These are phyloP conservation scores for Ceratobasidium sp. DNA, from an alignment of 1,284 basidiomycete species.

Conservation along the genomic window DNA sequence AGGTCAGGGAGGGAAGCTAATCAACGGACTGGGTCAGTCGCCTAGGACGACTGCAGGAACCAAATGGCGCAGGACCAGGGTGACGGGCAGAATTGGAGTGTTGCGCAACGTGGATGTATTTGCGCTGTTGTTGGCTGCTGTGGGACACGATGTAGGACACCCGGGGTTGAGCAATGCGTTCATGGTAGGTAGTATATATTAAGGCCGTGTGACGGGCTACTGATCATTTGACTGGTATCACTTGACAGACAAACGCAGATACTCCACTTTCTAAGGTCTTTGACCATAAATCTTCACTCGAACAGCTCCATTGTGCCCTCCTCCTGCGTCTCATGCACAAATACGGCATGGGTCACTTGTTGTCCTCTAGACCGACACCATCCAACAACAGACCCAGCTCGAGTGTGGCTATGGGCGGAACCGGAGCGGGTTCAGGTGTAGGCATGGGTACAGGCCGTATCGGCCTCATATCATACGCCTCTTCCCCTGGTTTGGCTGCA, in stretches of 20 bases:
- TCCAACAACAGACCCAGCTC: conserved; percentile 16
- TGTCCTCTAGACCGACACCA: conserved; percentile 26
- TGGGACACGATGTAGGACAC: conserved; percentile 95
- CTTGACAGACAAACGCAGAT: conserved; percentile 91
- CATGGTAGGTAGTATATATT: conserved; percentile 70
- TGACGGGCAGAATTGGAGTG: conserved; percentile 54
- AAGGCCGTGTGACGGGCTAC: background rate
- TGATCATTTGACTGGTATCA: conserved; percentile 14
- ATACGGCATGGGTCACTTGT: conserved; percentile 75
- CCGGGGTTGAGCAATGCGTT: conserved; percentile 92
- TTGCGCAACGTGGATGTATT: conserved; percentile 79
- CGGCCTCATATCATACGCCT: conserved; percentile 54
- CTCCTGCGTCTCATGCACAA: conserved; percentile 83
- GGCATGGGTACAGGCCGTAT: conserved; percentile 7
- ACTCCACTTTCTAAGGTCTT: conserved; percentile 88
- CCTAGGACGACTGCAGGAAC: conserved; percentile 41
- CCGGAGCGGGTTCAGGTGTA: conserved; percentile 59
- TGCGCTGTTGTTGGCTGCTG: conserved; percentile 85
- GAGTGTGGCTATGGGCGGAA: conserved; percentile 15
- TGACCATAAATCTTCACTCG: conserved; percentile 87
- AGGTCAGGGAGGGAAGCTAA: conserved; percentile 9
- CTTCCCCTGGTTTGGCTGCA: conserved; percentile 20
- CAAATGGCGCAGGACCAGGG: conserved; percentile 39
- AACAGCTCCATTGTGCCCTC: conserved; percentile 91
- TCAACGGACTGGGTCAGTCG: conserved; percentile 46